Evolutionary conservation across 495 filamentous ascomycete species (phyloP).

Genomic region (Tuber microsphaerosporum): DNA sequence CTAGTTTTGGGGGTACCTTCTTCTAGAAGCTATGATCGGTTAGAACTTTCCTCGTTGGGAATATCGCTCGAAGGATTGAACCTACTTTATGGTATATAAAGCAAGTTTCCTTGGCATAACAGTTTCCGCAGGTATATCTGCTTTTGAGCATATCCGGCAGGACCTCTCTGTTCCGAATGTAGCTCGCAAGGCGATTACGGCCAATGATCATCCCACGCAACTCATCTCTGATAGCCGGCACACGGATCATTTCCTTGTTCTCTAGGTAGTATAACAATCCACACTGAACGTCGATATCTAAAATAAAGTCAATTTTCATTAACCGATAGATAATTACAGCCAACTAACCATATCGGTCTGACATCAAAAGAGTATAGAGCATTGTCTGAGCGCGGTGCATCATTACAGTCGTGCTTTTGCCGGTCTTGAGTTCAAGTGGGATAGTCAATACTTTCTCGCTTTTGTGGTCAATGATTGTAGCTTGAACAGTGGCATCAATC

Average conservation of each 20-base stretch:
- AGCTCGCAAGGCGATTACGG: constrained; percentile 80
- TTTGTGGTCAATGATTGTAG: constrained; percentile 63
- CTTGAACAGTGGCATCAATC: constrained; percentile 94
- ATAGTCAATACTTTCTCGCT: constrained; percentile 65
- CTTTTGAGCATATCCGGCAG: constrained; percentile 81
- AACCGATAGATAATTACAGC: not conserved
- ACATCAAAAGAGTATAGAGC: constrained; percentile 84
- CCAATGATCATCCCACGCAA: constrained; percentile 92
- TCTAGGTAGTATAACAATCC: constrained; percentile 94
- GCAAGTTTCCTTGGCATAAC: constrained; percentile 81
- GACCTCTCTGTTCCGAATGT: constrained; percentile 68
- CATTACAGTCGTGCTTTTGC: constrained; percentile 64
- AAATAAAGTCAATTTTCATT: constrained; percentile 18
- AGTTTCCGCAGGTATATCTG: constrained; percentile 66
- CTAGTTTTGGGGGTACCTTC: constrained; percentile 74
- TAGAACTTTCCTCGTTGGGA: constrained; percentile 4
- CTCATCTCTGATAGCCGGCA: constrained; percentile 75
- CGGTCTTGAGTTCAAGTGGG: constrained; percentile 92
- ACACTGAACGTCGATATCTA: constrained; percentile 77
- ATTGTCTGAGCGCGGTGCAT: constrained; percentile 88
- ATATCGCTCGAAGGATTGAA: not conserved
- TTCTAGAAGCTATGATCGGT: constrained; percentile 47
- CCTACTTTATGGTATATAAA: constrained; percentile 91
- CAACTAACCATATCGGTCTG: constrained; percentile 73
- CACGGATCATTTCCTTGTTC: constrained; percentile 71